Conservation (phyloP, 345 rosid genomes). For the Gossypium turneri region DNA sequence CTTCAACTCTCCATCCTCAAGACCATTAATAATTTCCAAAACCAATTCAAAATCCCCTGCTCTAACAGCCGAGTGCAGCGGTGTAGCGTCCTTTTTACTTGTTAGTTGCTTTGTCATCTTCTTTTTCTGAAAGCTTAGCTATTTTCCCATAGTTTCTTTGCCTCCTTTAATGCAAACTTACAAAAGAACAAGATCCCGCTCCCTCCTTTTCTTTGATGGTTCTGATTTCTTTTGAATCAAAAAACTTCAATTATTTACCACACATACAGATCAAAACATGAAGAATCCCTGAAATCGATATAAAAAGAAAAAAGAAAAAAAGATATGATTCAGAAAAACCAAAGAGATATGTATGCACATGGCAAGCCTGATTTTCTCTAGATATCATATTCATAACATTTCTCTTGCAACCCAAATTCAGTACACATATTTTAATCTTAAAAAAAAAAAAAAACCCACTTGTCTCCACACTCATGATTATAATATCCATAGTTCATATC, state of each 20-base stretch:
- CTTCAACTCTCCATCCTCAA: slow-evolving; percentile 42
- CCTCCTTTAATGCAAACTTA: slow-evolving; percentile 20
- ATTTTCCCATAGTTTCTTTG: slow-evolving; percentile 20
- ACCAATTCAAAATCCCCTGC: slow-evolving; percentile 47
- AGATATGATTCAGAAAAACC: slow-evolving; percentile 7
- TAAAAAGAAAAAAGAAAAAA: background rate
- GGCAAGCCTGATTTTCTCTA: slow-evolving; percentile 20
- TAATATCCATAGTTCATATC: slow-evolving; percentile 3
- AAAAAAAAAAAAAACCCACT: slow-evolving; percentile 6
- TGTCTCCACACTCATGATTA: background rate
- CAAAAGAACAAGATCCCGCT: background rate
- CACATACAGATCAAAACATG: background rate
- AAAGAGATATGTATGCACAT: slow-evolving; percentile 16
- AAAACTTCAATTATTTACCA: slow-evolving; percentile 7
- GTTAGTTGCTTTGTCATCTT: slow-evolving; percentile 71
- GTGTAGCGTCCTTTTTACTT: slow-evolving; percentile 66
- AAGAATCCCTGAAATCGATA: slow-evolving; percentile 11
- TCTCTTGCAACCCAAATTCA: slow-evolving; percentile 15
- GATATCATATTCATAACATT: slow-evolving; percentile 11
- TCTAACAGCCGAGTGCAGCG: slow-evolving; percentile 63
- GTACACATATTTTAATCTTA: background rate
- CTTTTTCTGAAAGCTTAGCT: slow-evolving; percentile 35
- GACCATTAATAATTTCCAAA: slow-evolving; percentile 41
- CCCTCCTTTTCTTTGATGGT: background rate
- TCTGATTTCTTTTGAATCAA: background rate